Conservation (phyloP, 2,329 filamentous ascomycete species). For the Colletotrichum limetticola region DNA sequence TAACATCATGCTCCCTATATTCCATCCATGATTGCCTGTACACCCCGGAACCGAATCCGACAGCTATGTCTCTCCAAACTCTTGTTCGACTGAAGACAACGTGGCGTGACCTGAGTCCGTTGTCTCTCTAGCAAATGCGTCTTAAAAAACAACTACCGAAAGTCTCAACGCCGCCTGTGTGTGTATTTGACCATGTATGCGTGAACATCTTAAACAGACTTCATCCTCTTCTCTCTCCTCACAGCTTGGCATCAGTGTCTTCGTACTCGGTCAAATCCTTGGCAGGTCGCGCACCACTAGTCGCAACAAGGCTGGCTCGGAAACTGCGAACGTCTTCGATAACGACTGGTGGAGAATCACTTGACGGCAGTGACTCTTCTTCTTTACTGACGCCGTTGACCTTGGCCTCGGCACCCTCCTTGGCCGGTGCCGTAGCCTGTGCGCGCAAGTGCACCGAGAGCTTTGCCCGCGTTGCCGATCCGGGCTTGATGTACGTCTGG, state of each 20-base stretch:
- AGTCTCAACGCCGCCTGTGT: slow-evolving; percentile 20
- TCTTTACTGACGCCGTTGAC: slow-evolving; percentile 45
- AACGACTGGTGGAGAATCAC: slow-evolving; percentile 56
- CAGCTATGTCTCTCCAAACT: neutral
- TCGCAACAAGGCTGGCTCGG: slow-evolving; percentile 80
- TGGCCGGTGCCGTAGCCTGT: slow-evolving; percentile 62
- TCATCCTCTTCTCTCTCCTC: slow-evolving; percentile 38
- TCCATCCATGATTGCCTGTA: slow-evolving; percentile 3
- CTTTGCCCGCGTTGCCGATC: slow-evolving; percentile 81
- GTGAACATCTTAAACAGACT: neutral
- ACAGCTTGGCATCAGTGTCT: slow-evolving; percentile 86
- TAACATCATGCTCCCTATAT: slow-evolving; percentile 19
- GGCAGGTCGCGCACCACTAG: slow-evolving; percentile 76
- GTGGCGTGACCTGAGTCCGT: slow-evolving; percentile 1
- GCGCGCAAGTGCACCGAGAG: slow-evolving; percentile 85
- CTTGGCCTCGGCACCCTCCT: slow-evolving; percentile 56
- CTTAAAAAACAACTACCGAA: slow-evolving; percentile 16
- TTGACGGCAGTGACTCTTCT: slow-evolving; percentile 45
- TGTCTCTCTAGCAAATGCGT: slow-evolving; percentile 30
- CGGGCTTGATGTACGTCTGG: slow-evolving; percentile 77
- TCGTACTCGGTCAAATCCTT: slow-evolving; percentile 86
- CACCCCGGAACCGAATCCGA: slow-evolving; percentile 4
- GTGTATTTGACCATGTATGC: neutral
- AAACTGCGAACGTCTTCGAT: slow-evolving; percentile 85
- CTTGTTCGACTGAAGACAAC: slow-evolving; percentile 2